A percentile compares a stretch with the other conserved stretches of the same genome.
Conservation (phyloP, 140 eudicot species). For the Cichorium intybus region DNA sequence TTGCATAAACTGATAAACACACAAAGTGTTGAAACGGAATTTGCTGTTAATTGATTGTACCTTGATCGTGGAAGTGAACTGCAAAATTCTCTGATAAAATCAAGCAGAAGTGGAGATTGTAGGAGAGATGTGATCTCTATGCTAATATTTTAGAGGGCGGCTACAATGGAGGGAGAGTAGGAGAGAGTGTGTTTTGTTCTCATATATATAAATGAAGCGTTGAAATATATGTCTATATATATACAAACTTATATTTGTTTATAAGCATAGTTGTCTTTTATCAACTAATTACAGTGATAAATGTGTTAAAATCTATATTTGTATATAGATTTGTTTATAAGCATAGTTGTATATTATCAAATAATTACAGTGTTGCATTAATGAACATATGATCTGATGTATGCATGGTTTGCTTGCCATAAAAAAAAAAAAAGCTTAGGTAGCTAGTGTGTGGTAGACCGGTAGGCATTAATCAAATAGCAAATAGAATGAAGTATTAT, state of each 20-base stretch:
- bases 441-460: too few species aligned
- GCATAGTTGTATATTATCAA: too few species aligned
- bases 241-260: neutral
- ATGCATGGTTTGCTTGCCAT: too few species aligned
- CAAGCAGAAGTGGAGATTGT: neutral
- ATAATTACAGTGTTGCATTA: too few species aligned
- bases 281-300: neutral
- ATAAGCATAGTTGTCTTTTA: neutral
- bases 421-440: too few species aligned
- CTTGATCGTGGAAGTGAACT: conserved; percentile 18
- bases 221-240: neutral
- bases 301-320: too few species aligned
- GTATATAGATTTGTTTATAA: too few species aligned
- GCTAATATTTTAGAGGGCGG: neutral
- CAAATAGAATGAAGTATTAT: too few species aligned
- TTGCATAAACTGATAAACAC: neutral
- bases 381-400: too few species aligned
- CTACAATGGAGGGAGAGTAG: neutral
- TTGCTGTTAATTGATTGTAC: conserved; percentile 9
- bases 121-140: neutral
- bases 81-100: conserved; percentile 1
- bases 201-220: neutral
- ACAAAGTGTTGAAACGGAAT: neutral
- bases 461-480: too few species aligned
- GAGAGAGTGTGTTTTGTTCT: neutral